Conservation (phyloP, 805 yeast genomes). For the Jamesozyma lodderae region DNA sequence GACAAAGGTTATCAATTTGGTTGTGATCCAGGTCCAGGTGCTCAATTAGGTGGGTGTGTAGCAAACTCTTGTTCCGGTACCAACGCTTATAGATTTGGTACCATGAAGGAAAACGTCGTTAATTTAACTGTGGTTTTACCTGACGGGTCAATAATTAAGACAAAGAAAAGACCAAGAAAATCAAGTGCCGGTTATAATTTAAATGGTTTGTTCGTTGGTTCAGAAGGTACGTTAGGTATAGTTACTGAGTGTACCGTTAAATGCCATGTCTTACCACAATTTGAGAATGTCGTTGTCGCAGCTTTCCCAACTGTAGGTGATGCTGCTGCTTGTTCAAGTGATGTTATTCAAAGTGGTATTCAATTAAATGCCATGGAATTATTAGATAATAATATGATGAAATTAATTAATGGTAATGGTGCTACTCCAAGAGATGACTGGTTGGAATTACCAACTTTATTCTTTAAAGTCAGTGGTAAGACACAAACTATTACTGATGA, state of each 20-base stretch:
- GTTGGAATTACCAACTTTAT: constrained; percentile 51
- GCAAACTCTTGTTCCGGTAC: constrained; percentile 77
- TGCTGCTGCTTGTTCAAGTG: constrained; percentile 63
- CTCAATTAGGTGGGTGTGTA: constrained; percentile 70
- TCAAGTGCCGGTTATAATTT: constrained; percentile 74
- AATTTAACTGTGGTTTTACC: constrained; percentile 67
- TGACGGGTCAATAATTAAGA: constrained; percentile 70
- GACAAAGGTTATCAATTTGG: constrained; percentile 55
- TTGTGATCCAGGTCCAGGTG: constrained; percentile 76
- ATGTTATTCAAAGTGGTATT: constrained; percentile 51
- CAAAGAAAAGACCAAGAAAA: constrained; percentile 68
- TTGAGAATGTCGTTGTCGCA: constrained; percentile 61
- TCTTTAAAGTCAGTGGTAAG: constrained; percentile 56
- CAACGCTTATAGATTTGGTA: constrained; percentile 70
- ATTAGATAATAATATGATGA: constrained; percentile 65
- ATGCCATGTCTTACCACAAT: constrained; percentile 53
- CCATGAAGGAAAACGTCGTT: constrained; percentile 66
- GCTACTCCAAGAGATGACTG: constrained; percentile 42
- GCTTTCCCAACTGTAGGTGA: constrained; percentile 58
- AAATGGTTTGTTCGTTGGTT: constrained; percentile 65
- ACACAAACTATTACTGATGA: constrained; percentile 36
- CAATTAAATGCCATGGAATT: constrained; percentile 69
- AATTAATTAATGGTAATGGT: constrained; percentile 49
- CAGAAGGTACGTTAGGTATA: constrained; percentile 74
- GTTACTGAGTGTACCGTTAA: constrained; percentile 70